phyloP scores from a whole-genome alignment of 2,329 filamentous ascomycete genomes.

The Sclerotinia minor region DNA sequence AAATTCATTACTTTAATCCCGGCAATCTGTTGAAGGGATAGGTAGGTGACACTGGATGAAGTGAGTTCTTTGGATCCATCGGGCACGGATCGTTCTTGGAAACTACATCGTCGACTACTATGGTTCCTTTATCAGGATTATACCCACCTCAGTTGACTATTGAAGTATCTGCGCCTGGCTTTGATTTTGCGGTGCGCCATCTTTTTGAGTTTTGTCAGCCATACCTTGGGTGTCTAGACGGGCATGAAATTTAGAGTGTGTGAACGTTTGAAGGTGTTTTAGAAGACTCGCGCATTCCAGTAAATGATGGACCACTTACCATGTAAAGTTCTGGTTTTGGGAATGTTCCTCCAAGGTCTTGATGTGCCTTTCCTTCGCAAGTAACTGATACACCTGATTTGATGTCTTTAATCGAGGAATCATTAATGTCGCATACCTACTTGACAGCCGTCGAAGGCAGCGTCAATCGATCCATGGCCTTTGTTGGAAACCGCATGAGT shows the following conservation, averaged over 20 bases:
- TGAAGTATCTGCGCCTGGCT: not conserved
- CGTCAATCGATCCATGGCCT: not conserved
- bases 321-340: too few species aligned
- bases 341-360: too few species aligned
- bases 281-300: too few species aligned
- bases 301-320: too few species aligned
- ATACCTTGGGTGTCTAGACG: not conserved
- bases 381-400: too few species aligned
- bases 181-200: not conserved
- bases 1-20: not conserved
- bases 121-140: not conserved
- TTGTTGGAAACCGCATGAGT: too few species aligned
- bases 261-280: too few species aligned
- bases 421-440: not conserved
- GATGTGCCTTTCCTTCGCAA: too few species aligned
- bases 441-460: not conserved
- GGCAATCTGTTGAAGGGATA: not conserved
- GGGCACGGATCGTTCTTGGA: not conserved
- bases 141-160: not conserved
- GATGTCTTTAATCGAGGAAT: too few species aligned
- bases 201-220: not conserved
- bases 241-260: too few species aligned
- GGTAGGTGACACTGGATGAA: slow-evolving; percentile 1
- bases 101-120: not conserved
- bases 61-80: not conserved